A percentile compares a stretch with the other conserved stretches of the same genome.
These are phyloP conservation scores for Escovopsis sp. DNA, from an alignment of 2,329 filamentous ascomycete genomes.

Conservation along the genomic window DNA sequence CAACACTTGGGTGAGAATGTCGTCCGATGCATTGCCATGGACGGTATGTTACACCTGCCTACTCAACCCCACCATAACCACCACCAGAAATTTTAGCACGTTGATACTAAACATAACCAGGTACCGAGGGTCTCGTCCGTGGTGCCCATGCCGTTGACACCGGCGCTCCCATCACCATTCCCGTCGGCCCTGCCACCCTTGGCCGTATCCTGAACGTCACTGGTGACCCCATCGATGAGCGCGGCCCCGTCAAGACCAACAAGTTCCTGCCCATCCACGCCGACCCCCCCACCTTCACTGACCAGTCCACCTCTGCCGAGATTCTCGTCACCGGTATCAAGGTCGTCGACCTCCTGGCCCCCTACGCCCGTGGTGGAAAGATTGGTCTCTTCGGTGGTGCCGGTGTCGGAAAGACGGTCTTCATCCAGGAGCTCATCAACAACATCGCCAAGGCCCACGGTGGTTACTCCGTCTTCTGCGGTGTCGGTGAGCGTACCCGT, in stretches of 20 bases:
- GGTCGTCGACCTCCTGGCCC: constrained; percentile 97
- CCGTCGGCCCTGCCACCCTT: constrained; percentile 83
- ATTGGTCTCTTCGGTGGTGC: constrained; percentile 99
- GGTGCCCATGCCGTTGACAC: constrained; percentile 76
- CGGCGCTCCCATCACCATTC: constrained; percentile 88
- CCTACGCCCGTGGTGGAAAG: constrained; percentile 99
- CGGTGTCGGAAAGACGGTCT: constrained; percentile 99
- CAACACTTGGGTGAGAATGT: constrained; percentile 99
- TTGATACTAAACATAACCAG: constrained; percentile 28
- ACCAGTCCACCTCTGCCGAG: constrained; percentile 94
- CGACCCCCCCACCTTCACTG: constrained; percentile 80
- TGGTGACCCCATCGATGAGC: constrained; percentile 99
- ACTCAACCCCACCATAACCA: background rate
- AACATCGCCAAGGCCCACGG: constrained; percentile 99
- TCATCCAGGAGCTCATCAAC: constrained; percentile 99
- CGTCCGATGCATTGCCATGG: constrained; percentile 99
- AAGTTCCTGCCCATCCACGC: constrained; percentile 86
- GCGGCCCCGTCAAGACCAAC: constrained; percentile 89
- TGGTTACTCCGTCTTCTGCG: constrained; percentile 99
- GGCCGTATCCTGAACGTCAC: constrained; percentile 99
- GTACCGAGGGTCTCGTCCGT: constrained; percentile 99
- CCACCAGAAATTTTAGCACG: constrained; percentile 11
- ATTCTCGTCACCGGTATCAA: constrained; percentile 99
- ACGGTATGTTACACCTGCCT: constrained; percentile 50
- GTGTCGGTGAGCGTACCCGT: constrained; percentile 99